A percentile compares a stretch with the other conserved stretches of the same genome.
phyloP scores from a whole-genome alignment of 2,329 filamentous ascomycete genomes.

The Dissoconium aciculare region DNA sequence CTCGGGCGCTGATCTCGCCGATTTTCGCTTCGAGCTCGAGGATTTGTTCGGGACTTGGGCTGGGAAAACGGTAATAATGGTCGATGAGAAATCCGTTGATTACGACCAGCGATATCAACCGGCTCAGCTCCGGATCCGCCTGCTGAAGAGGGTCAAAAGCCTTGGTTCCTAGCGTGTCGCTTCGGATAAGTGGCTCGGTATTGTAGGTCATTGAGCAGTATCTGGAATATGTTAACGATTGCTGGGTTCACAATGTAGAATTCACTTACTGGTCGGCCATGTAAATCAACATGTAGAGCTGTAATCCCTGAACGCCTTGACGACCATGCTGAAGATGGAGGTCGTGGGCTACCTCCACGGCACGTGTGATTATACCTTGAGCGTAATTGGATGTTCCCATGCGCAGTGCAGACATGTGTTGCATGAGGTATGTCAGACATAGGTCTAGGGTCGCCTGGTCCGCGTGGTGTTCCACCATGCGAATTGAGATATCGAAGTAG shows the following conservation, averaged over 20 bases:
- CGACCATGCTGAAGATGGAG: constrained; percentile 2
- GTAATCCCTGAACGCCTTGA: constrained; percentile 1
- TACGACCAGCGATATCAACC: constrained; percentile 1
- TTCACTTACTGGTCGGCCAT: constrained; percentile 5
- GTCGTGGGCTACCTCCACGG: constrained; percentile 1
- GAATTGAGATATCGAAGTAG: constrained; percentile 3
- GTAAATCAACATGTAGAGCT: constrained; percentile 4
- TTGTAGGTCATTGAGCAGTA: constrained; percentile 4
- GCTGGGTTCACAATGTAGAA: neutral
- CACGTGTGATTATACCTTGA: neutral
- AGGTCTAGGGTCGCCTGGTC: constrained; percentile 3
- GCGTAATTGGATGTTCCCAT: constrained; percentile 2
- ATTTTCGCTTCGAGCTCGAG: constrained; percentile 3
- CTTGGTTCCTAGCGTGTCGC: neutral
- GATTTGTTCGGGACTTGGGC: neutral
- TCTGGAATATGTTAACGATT: neutral
- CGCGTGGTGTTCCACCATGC: constrained; percentile 2
- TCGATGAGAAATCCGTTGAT: constrained; percentile 4
- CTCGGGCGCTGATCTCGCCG: neutral
- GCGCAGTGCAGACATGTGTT: constrained; percentile 4
- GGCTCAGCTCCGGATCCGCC: constrained; percentile 2
- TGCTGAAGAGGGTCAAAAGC: constrained; percentile 1
- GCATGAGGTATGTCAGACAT: constrained; percentile 3
- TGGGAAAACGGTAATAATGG: neutral
- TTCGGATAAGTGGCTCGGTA: constrained; percentile 2